Base-by-base conservation (phyloP, 495 filamentous ascomycete genomes). In the Chaetomium fimeti region DNA sequence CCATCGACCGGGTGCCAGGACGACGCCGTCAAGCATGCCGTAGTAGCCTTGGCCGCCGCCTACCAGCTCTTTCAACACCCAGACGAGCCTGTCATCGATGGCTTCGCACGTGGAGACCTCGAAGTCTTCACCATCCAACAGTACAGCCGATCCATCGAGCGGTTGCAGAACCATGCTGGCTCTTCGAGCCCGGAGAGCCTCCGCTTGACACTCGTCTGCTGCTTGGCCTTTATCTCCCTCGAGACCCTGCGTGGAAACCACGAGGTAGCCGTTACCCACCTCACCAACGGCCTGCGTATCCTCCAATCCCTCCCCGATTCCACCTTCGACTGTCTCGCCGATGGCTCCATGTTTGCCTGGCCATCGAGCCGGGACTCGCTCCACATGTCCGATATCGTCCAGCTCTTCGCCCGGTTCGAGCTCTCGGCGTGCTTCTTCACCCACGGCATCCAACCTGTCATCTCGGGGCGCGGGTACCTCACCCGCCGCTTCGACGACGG, bases 391-490 rank as follows among this genome's bases (percentile, higher is more conserved):
- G 72, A 72, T 32, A 71, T 77, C 55, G 68, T 77, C 67, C 71
- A 66, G 18, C 67, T 78, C 52, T 78, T 78, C 57, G 63, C 69
- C 24, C 66, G 64, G 3, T 68, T 77, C n/a, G 74, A 76, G 62
- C 60, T 66, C 4, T 69, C 66, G 27, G 62, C 67, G 3, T 65
- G 69, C 57, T 89, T 62, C 82, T 85, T 48, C 81, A 80, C 76
- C 86, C 89, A 45, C 83, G 78, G 79, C 75, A 68, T 88, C 81
- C 84, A 83, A 82, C 66, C 78, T 72, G 71, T 87, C 81, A 57
- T 88, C 80, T 72, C 90, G 83, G 3, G 83, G 79, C 65, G 81
- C 74, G 20, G 84, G 81, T 63, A 88, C 84, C 9, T 78, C 75
- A 58, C 82, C 65, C 58, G 78, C 66, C 47, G 66, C 57, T 59